Evolutionary conservation across 768 basidiomycete genomes (phyloP), one percentile per base, ranked within the genome.

Genomic region (Trametes coccinea): DNA sequence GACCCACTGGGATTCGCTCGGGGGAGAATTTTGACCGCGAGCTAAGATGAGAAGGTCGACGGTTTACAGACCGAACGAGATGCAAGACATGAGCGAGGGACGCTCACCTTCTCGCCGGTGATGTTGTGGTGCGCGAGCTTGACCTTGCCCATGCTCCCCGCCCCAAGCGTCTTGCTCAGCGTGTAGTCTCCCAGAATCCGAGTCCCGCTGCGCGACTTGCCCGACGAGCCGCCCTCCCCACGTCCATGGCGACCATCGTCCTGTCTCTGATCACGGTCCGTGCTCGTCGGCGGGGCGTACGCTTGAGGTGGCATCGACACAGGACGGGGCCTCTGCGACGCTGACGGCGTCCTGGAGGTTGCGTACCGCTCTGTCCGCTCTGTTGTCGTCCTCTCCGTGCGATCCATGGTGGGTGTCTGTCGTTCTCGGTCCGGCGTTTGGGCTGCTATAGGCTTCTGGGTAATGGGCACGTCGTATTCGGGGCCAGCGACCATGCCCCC

Each of bases 61-160:
- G 10, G 48, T 62, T 29, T 40, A 34, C 47, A 46, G 29, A 41
- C 48, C 48, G 17, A 41, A 29, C 52, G 16, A 40, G 30, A 49
- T 43, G 13, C 5, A 56, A 52, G 40, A 53, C 50, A 27, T 30
- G 8, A 10, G 45, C 5, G 48, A 13, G 43, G 51, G 47, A 47
- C 33, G 58, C 55, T 60, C 68, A 95, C 96, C 87, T 95, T 96
- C 76, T 98, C 95, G 30, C 90, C 92, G 1, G 93, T 91, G 65
- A 87, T 71, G 62, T 89, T 90, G 74, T 95, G 93, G 17, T 89
- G 89, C 2, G 93, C 96, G 10, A 98, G 84, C 80, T 98, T 99
- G 70, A 99, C 96, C 75, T 98, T 98, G 66, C 96, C 96, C 96
- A 99, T 99, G 73, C 92, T 94, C 40, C 96, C 96, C 22, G 95